A percentile compares a stretch with the other conserved stretches of the same genome.
Evolutionary conservation across 495 filamentous ascomycete species (phyloP).

Genomic region (Penicillium argentinense): DNA sequence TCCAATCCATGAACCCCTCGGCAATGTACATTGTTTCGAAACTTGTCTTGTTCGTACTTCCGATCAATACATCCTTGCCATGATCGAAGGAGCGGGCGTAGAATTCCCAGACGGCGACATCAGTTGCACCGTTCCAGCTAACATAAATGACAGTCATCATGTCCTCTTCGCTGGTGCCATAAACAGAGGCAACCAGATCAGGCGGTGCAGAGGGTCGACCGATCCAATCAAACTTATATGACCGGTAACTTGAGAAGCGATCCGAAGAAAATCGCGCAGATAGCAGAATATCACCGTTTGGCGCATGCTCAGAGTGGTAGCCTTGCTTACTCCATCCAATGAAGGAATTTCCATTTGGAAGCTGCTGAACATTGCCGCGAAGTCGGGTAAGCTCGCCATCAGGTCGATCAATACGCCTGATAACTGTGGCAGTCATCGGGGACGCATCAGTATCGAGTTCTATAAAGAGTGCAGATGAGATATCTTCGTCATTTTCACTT

Average conservation of each 20-base stretch:
- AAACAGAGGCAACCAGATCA: conserved; percentile 23
- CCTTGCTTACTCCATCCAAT: conserved; percentile 55
- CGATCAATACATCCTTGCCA: conserved; percentile 16
- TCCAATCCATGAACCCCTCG: conserved; percentile 33
- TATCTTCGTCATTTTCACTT: conserved; percentile 33
- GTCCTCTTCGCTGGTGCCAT: conserved; percentile 22
- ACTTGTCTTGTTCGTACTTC: conserved; percentile 17
- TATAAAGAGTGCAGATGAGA: conserved; percentile 53
- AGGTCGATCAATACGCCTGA: conserved; percentile 39
- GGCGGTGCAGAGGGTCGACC: conserved; percentile 27
- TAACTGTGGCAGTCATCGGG: conserved; percentile 43
- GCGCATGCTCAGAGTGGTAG: conserved; percentile 48
- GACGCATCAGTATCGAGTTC: conserved; percentile 40
- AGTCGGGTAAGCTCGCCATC: conserved; percentile 43
- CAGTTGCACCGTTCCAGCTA: conserved; percentile 49
- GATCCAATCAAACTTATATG: conserved; percentile 33
- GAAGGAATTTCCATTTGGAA: conserved; percentile 50
- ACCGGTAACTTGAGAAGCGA: conserved; percentile 30
- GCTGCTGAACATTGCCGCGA: conserved; percentile 55
- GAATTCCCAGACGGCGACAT: conserved; percentile 36
- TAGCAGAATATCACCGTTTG: conserved; percentile 50
- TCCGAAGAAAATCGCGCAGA: conserved; percentile 22
- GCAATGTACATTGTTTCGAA: conserved; percentile 34
- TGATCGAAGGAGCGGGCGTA: conserved; percentile 25
- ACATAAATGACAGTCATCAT: conserved; percentile 34